These are phyloP conservation scores for Sugiyamaella paludigena DNA, from an alignment of 1,139 yeast genomes.

Conservation along the genomic window DNA sequence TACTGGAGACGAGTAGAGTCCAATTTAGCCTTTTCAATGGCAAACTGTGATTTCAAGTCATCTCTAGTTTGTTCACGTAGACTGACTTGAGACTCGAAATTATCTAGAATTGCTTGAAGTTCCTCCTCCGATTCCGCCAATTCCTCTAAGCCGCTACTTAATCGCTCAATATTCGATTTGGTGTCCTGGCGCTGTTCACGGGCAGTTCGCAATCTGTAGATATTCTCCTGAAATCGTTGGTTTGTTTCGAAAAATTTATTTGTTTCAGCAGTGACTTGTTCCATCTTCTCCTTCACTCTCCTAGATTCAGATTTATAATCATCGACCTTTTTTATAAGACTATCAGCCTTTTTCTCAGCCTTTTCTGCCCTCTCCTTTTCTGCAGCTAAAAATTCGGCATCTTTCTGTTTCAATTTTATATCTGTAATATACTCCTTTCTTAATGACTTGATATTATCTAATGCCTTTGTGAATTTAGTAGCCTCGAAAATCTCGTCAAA, in stretches of 20 bases:
- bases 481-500: conserved; percentile 98
- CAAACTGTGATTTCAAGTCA: neutral
- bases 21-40: neutral
- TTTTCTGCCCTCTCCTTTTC: conserved; percentile 73
- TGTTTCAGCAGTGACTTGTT: conserved; percentile 54
- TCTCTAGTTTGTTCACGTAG: conserved; percentile 36
- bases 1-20: conserved; percentile 1
- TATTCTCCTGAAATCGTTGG: conserved; percentile 74
- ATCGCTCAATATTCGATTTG: conserved; percentile 52
- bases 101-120: conserved; percentile 48
- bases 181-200: conserved; percentile 39
- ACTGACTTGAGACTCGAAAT: conserved; percentile 51
- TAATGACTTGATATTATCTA: conserved; percentile 72
- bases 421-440: conserved; percentile 76
- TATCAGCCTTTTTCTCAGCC: conserved; percentile 49
- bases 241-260: conserved; percentile 68
- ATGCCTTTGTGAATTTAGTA: conserved; percentile 83
- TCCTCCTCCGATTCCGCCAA: conserved; percentile 52
- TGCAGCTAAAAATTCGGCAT: conserved; percentile 68
- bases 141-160: conserved; percentile 44
- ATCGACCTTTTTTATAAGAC: conserved; percentile 47
- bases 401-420: conserved; percentile 70
- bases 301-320: conserved; percentile 51
- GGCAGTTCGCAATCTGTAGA: conserved; percentile 62
- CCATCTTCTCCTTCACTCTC: conserved; percentile 49